phyloP scores from a whole-genome alignment of 371 early-diverging fungal genomes.

The Choanephora cucurbitarum region DNA sequence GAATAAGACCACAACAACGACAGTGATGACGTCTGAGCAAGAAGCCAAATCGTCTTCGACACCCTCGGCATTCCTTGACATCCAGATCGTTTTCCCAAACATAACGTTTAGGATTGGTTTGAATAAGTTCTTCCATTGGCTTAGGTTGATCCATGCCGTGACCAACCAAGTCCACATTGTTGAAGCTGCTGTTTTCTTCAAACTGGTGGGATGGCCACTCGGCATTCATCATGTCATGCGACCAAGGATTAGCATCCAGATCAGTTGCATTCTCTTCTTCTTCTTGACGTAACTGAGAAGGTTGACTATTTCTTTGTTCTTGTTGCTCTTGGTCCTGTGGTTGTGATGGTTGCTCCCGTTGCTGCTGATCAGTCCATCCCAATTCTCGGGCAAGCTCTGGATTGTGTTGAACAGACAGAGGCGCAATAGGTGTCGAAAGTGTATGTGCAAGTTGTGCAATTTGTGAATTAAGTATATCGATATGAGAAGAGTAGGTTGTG shows the following conservation, averaged over 20 bases:
- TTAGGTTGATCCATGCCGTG: slow-evolving; percentile 22
- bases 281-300: background rate
- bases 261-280: slow-evolving; percentile 11
- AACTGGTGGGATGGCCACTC: slow-evolving; percentile 20
- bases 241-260: slow-evolving; percentile 51
- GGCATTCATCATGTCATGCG: slow-evolving; percentile 20
- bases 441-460: slow-evolving; percentile 35
- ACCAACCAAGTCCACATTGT: slow-evolving; percentile 34
- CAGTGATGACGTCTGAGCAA: slow-evolving; percentile 82
- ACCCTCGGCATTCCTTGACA: slow-evolving; percentile 66
- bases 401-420: slow-evolving; percentile 32
- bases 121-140: background rate
- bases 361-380: slow-evolving; percentile 27
- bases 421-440: slow-evolving; percentile 38
- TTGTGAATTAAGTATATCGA: slow-evolving; percentile 45
- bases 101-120: slow-evolving; percentile 25
- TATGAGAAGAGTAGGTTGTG: slow-evolving; percentile 48
- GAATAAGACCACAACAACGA: slow-evolving; percentile 83
- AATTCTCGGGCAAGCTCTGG: slow-evolving; percentile 47
- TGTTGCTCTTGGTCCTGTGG: background rate
- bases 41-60: slow-evolving; percentile 65
- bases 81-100: slow-evolving; percentile 77
- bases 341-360: background rate
- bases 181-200: slow-evolving; percentile 22
- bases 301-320: background rate